These are phyloP conservation scores for Boletus rex-veris DNA, from an alignment of 768 basidiomycete genomes.

Conservation along the genomic window DNA sequence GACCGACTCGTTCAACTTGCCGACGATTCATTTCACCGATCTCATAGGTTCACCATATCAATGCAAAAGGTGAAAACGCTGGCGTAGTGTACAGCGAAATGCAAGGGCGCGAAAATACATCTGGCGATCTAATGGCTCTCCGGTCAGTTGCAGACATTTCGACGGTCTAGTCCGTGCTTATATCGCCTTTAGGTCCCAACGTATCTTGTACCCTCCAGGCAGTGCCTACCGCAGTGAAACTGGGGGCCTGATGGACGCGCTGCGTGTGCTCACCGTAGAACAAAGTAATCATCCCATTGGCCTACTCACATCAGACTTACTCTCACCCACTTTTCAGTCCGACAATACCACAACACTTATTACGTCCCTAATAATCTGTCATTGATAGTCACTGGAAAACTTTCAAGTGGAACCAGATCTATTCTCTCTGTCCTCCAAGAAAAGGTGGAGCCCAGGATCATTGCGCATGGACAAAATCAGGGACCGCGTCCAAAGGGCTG, in stretches of 20 bases:
- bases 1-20: background rate
- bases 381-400: slow-evolving; percentile 84
- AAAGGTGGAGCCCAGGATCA: slow-evolving; percentile 77
- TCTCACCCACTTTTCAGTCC: slow-evolving; percentile 48
- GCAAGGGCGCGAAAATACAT: slow-evolving; percentile 94
- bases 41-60: slow-evolving; percentile 86
- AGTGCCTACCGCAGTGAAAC: slow-evolving; percentile 97
- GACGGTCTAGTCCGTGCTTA: slow-evolving; percentile 1
- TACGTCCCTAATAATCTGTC: slow-evolving; percentile 95
- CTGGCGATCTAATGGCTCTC: slow-evolving; percentile 86
- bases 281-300: slow-evolving; percentile 57
- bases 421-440: slow-evolving; percentile 80
- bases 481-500: slow-evolving; percentile 75
- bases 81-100: slow-evolving; percentile 98
- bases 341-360: slow-evolving; percentile 81
- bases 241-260: slow-evolving; percentile 90
- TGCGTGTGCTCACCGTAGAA: slow-evolving; percentile 80
- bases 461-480: slow-evolving; percentile 66
- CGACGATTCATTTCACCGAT: slow-evolving; percentile 2
- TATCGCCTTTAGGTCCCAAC: slow-evolving; percentile 56
- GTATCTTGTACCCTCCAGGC: slow-evolving; percentile 70
- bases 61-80: slow-evolving; percentile 84
- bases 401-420: slow-evolving; percentile 69
- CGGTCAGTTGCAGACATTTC: slow-evolving; percentile 44
- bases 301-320: slow-evolving; percentile 14